A percentile compares a stretch with the other conserved stretches of the same genome.
Conservation (phyloP, 148 eudicot genomes). For the Simmondsia chinensis region DNA sequence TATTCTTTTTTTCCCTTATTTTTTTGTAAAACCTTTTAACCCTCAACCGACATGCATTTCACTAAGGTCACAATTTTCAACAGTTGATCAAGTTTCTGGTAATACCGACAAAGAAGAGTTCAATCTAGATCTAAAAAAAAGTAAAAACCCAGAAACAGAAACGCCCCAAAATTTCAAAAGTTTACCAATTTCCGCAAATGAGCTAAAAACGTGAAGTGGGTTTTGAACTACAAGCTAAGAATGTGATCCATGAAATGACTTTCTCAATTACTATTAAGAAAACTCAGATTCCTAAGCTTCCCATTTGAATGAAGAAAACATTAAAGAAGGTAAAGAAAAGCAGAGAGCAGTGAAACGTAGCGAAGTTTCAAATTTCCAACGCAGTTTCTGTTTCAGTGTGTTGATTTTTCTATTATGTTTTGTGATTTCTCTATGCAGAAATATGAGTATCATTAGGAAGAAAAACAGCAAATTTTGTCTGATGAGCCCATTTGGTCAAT, state of each 20-base stretch:
- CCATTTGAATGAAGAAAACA: neutral
- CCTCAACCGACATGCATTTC: too few species aligned
- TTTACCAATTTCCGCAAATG: neutral
- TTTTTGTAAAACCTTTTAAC: too few species aligned
- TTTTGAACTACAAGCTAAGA: neutral
- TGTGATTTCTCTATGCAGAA: too few species aligned
- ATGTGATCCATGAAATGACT: neutral
- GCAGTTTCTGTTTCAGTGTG: slow-evolving; percentile 2
- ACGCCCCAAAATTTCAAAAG: too few species aligned
- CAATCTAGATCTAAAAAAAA: slow-evolving; percentile 1
- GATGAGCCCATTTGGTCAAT: too few species aligned
- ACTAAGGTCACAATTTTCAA: too few species aligned
- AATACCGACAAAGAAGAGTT: too few species aligned
- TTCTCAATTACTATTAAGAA: neutral
- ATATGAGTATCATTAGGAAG: too few species aligned
- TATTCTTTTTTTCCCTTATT: too few species aligned
- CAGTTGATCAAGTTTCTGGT: too few species aligned
- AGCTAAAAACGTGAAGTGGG: slow-evolving; percentile 4
- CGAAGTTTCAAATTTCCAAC: slow-evolving; percentile 4
- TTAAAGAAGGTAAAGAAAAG: neutral
- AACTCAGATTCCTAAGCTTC: slow-evolving; percentile 4
- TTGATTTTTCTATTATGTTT: neutral
- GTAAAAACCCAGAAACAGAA: neutral
- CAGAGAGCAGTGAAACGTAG: neutral
- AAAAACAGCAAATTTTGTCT: too few species aligned